Evolutionary conservation across 2,329 filamentous ascomycete genomes (phyloP).

Genomic region (Pseudogymnoascus sp.): DNA sequence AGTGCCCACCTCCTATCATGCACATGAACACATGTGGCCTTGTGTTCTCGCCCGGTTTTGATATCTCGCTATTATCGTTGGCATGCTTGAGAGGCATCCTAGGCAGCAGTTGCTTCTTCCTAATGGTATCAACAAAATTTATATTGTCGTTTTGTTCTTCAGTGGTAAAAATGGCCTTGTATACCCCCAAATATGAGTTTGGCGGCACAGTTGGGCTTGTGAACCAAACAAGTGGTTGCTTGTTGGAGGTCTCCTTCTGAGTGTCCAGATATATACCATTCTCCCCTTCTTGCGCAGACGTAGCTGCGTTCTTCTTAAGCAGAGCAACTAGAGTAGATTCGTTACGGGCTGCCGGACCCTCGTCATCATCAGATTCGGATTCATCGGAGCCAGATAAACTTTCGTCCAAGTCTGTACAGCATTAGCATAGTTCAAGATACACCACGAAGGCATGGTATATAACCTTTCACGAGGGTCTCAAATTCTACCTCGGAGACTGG

Average conservation of each 20-base stretch:
- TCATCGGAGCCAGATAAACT: conserved; percentile 79
- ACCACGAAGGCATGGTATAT: conserved; percentile 11
- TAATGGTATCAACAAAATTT: conserved; percentile 58
- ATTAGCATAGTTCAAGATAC: not conserved
- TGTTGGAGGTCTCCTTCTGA: conserved; percentile 49
- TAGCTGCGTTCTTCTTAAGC: conserved; percentile 72
- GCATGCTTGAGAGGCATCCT: conserved; percentile 38
- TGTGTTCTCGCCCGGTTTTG: conserved; percentile 48
- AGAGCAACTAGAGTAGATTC: conserved; percentile 67
- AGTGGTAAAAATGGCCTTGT: conserved; percentile 68
- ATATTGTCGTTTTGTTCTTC: conserved; percentile 58
- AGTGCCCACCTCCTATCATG: conserved; percentile 98
- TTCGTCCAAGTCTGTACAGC: conserved; percentile 62
- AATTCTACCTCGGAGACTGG: conserved; percentile 76
- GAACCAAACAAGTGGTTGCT: conserved; percentile 78
- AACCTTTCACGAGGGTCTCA: conserved; percentile 64
- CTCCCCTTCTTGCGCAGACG: conserved; percentile 45
- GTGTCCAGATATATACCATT: conserved; percentile 39
- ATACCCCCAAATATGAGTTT: conserved; percentile 77
- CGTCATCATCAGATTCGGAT: conserved; percentile 60
- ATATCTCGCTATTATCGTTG: conserved; percentile 48
- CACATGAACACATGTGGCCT: conserved; percentile 89
- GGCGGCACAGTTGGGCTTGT: conserved; percentile 63
- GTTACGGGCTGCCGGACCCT: conserved; percentile 42
- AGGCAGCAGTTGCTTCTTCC: conserved; percentile 67